Conservation (phyloP, 1,284 basidiomycete species). For the Tylopilus microsporus region DNA sequence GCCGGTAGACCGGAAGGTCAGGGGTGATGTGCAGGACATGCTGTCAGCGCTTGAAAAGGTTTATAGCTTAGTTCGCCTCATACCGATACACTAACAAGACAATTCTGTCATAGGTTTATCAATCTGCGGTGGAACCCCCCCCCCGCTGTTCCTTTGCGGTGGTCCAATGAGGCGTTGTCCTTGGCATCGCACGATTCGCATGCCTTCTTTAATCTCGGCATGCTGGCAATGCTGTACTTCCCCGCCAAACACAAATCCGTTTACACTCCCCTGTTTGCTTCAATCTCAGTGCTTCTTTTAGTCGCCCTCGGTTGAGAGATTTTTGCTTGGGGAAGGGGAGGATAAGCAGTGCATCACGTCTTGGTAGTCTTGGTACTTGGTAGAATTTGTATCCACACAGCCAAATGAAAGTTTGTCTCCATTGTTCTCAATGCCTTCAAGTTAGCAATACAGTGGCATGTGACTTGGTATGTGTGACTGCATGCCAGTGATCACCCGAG, state of each 20-base stretch:
- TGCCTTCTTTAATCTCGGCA: slow-evolving; percentile 97
- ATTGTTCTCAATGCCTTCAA: no score
- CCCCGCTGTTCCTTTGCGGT: slow-evolving; percentile 47
- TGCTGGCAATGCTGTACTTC: slow-evolving; percentile 95
- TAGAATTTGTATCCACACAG: slow-evolving; percentile 9
- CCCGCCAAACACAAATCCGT: slow-evolving; percentile 94
- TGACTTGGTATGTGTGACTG: slow-evolving; percentile 20
- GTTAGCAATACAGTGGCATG: no score
- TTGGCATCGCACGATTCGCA: slow-evolving; percentile 76
- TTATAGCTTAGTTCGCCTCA: slow-evolving; percentile 17
- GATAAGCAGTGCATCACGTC: slow-evolving; percentile 1
- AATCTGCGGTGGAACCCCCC: slow-evolving; percentile 37
- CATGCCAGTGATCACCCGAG: slow-evolving; percentile 22
- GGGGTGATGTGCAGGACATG: slow-evolving; percentile 64
- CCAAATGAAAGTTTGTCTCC: slow-evolving; percentile 12
- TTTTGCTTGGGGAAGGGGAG: slow-evolving; percentile 45
- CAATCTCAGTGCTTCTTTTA: slow-evolving; percentile 76
- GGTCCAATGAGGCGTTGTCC: slow-evolving; percentile 63
- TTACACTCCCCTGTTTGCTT: slow-evolving; percentile 89
- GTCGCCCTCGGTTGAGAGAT: slow-evolving; percentile 71
- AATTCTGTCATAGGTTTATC: slow-evolving; percentile 22
- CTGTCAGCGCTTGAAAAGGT: slow-evolving; percentile 71
- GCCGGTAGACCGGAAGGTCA: slow-evolving; percentile 78
- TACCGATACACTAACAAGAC: slow-evolving; percentile 8
- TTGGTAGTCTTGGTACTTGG: slow-evolving; percentile 10